These are phyloP conservation scores for Bondarzewia mesenterica DNA, from an alignment of 1,284 basidiomycete genomes.

Conservation along the genomic window DNA sequence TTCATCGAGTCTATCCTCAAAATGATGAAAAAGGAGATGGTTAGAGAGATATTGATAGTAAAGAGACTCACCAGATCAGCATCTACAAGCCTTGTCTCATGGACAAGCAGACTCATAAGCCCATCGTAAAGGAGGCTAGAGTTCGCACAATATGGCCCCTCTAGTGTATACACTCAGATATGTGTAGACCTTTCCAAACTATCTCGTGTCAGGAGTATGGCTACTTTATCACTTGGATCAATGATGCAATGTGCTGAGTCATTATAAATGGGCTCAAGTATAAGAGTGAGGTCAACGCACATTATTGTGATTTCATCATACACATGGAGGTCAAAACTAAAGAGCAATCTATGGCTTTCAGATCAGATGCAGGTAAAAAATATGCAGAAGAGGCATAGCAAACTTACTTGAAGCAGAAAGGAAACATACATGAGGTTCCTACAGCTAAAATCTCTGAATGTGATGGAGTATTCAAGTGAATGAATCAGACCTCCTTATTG, in stretches of 20 bases:
- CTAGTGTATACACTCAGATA: not conserved
- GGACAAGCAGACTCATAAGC: not conserved
- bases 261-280: not conserved
- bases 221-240: not conserved
- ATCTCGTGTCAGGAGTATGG: not conserved
- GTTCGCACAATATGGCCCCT: not conserved
- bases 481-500: not conserved
- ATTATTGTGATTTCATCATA: not conserved
- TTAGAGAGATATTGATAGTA: constrained; percentile 3
- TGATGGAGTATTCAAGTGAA: not conserved
- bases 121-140: not conserved
- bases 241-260: not conserved
- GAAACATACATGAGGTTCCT: not conserved
- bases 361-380: not conserved
- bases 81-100: not conserved
- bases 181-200: not conserved
- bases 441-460: not conserved
- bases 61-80: not conserved
- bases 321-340: not conserved
- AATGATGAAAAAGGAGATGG: constrained; percentile 7
- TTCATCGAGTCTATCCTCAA: constrained; percentile 9
- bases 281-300: not conserved
- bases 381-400: not conserved
- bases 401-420: not conserved
- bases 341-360: not conserved